Conservation (phyloP, 768 basidiomycete genomes). For the Trametes cinnabarina region DNA sequence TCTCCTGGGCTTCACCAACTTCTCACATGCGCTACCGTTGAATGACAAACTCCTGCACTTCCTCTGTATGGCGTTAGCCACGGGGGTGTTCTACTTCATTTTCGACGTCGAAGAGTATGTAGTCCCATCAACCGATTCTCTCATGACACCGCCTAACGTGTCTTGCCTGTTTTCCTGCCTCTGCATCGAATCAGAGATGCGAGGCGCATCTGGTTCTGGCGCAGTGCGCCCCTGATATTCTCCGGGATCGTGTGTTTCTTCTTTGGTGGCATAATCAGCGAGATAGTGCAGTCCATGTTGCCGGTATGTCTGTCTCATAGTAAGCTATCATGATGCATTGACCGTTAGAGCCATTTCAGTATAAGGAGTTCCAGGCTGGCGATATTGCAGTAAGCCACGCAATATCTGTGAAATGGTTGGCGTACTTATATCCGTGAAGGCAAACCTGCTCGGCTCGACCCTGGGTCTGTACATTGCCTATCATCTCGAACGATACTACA, state of each 20-base stretch:
- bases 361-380: conserved; percentile 69
- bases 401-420: too few relatives aligned
- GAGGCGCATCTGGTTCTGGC: conserved; percentile 85
- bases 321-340: neutral
- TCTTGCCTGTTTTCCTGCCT: neutral
- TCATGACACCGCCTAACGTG: neutral
- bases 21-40: conserved; percentile 59
- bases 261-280: conserved; percentile 77
- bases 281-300: conserved; percentile 75
- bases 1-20: conserved; percentile 75
- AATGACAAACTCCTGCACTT: conserved; percentile 84
- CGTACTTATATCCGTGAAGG: conserved; percentile 51
- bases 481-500: conserved; percentile 72
- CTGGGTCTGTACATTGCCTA: conserved; percentile 66
- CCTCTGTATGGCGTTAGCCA: conserved; percentile 71
- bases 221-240: conserved; percentile 65
- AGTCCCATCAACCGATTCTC: neutral
- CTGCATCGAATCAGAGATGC: conserved; percentile 50
- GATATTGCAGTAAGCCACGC: conserved; percentile 65
- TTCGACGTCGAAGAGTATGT: conserved; percentile 85
- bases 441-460: conserved; percentile 72
- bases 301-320: conserved; percentile 45
- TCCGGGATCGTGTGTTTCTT: conserved; percentile 72
- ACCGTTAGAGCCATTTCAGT: conserved; percentile 35
- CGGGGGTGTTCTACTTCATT: conserved; percentile 82